Conservation (phyloP, 2,329 filamentous ascomycete species). For the Phyllosticta citribraziliensis region DNA sequence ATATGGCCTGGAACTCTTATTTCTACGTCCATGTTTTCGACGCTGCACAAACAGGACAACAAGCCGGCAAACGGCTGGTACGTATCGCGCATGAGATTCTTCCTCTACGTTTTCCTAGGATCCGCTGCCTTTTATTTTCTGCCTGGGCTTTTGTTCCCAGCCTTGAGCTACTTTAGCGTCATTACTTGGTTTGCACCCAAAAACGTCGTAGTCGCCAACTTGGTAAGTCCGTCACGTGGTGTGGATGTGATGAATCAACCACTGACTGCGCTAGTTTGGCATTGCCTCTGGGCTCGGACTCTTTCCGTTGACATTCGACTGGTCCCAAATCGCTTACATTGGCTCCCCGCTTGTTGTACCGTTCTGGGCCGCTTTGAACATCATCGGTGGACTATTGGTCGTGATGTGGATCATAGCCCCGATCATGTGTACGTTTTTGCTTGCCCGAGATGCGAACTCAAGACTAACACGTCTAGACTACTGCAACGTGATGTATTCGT, state of each 20-base stretch:
- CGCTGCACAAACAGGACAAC: conserved; percentile 76
- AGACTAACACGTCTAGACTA: conserved; percentile 44
- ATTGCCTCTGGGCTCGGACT: conserved; percentile 75
- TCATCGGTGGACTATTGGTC: conserved; percentile 66
- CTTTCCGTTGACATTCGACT: conserved; percentile 82
- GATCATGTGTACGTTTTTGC: conserved; percentile 47
- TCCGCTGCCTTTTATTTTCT: conserved; percentile 78
- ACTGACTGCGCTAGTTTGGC: conserved; percentile 47
- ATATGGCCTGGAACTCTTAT: conserved; percentile 86
- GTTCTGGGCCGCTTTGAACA: conserved; percentile 80
- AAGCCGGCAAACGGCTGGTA: conserved; percentile 73
- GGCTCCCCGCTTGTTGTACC: conserved; percentile 75
- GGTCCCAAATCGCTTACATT: conserved; percentile 82
- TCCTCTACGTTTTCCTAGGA: conserved; percentile 60
- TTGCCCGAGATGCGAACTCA: conserved; percentile 6
- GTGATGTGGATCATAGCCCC: conserved; percentile 82
- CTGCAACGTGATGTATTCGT: conserved; percentile 66
- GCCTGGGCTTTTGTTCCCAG: conserved; percentile 71
- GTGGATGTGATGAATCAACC: not conserved
- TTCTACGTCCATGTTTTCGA: conserved; percentile 82
- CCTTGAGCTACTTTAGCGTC: conserved; percentile 80
- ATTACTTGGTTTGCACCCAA: conserved; percentile 82
- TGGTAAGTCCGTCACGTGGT: conserved; percentile 34
- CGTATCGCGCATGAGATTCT: conserved; percentile 76
- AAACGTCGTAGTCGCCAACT: conserved; percentile 75